These are phyloP conservation scores for Scutellaria baicalensis DNA, from an alignment of 257 asterid genomes.

Conservation along the genomic window DNA sequence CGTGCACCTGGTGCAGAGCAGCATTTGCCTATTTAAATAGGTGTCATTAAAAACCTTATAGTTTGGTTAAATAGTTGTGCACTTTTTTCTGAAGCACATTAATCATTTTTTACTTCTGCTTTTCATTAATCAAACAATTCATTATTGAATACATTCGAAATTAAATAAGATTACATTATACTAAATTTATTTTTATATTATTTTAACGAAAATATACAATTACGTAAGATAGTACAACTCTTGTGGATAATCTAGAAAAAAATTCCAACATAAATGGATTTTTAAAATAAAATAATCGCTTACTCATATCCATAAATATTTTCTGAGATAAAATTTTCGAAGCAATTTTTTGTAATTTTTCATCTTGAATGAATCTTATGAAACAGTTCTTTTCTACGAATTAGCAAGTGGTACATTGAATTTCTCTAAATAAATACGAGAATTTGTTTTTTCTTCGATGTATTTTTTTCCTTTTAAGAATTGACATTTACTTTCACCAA, in stretches of 20 bases:
- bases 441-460: too few relatives aligned
- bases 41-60: too few relatives aligned
- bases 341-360: neutral
- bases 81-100: neutral
- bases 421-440: too few relatives aligned
- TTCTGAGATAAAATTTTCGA: neutral
- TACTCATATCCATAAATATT: neutral
- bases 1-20: too few relatives aligned
- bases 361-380: neutral
- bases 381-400: too few relatives aligned
- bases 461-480: too few relatives aligned
- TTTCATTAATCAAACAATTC: neutral
- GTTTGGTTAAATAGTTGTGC: too few relatives aligned
- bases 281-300: neutral
- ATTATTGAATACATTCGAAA: neutral
- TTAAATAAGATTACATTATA: neutral
- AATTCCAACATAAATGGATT: too few relatives aligned
- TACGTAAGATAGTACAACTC: neutral
- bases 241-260: neutral
- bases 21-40: too few relatives aligned
- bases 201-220: neutral
- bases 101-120: neutral
- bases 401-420: too few relatives aligned
- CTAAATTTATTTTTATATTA: too few relatives aligned
- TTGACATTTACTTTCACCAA: too few relatives aligned